Evolutionary conservation across 225 moss, liverwort and hornwort genomes (phyloP), one percentile per base, ranked within the genome.

Genomic region (Bryoerythrophyllum caledonicum): DNA sequence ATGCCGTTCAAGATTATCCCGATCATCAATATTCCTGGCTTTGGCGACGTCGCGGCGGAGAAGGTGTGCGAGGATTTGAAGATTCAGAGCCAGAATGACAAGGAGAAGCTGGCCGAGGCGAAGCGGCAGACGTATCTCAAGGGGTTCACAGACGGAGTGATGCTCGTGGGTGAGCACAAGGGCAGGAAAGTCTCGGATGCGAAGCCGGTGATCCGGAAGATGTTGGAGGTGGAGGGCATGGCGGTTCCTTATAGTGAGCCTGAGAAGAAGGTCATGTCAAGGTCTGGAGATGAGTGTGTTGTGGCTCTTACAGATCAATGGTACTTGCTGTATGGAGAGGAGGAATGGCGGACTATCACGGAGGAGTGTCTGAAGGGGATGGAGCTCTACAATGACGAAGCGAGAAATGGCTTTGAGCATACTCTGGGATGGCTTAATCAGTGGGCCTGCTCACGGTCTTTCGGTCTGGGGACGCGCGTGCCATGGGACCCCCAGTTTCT

Each of bases 221-320:
- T 76, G 90, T 75, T 99, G 51, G 74, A 93, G 71, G 70, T 72
- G 61, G 77, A 90, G 32, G 79, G 80, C 1, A 70, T 79, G 80
- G 99, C 99, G 64, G 75, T 95, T 65, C 67, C 87, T 40, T 99
- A 99, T 40, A 88, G 88, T 77, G 99, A 99, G 72, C 99, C 99
- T 7, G 99, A 93, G 86, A 92, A 91, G 72, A 93, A 91, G 83
- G 95, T 99, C 10, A 99, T 99, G 73, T 99, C 99, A n/a, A 82
- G 99, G 74, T 99, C 95, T n/a, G 99, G 99, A 64, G 99, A 99
- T 67, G 99, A 99, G 77, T 99, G 99, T 70, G 92, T 99, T 11
- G 99, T 99, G 65, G 99, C 99, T 15, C 84, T 99, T 32, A 99
- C 99, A 46, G 99, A 99, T 34, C 99, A 99, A 64, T 96, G 96